Percentiles rank a stretch among this genome's conserved stretches.
phyloP scores from a whole-genome alignment of 1,284 basidiomycete species.

The Apiotrichum sp. region DNA sequence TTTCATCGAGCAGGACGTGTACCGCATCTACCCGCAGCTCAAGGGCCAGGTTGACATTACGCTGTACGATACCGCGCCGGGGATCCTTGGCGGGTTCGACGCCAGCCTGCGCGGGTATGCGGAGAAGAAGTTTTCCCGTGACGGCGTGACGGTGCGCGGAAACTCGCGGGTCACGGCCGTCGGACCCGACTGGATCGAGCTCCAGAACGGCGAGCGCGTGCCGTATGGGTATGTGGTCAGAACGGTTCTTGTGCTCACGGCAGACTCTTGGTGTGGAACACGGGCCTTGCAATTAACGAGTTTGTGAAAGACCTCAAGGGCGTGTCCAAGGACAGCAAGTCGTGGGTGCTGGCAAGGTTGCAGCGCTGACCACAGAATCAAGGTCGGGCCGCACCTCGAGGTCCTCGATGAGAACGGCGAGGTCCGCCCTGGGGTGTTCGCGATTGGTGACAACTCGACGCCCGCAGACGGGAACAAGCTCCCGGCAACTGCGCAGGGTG shows the following conservation, averaged over 20 bases:
- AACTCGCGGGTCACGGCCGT: constrained; percentile 75
- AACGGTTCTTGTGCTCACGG: background rate
- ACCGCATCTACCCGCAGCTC: constrained; percentile 57
- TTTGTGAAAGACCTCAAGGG: constrained; percentile 59
- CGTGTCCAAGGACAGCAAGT: constrained; percentile 59
- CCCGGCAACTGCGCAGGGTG: constrained; percentile 70
- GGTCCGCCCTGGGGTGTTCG: constrained; percentile 67
- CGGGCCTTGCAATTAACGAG: constrained; percentile 73
- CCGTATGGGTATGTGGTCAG: no score
- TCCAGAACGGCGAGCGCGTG: constrained; percentile 27
- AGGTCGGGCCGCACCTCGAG: constrained; percentile 60
- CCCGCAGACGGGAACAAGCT: constrained; percentile 57
- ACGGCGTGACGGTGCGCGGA: constrained; percentile 69
- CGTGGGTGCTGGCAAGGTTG: constrained; percentile 46
- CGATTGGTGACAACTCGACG: constrained; percentile 71
- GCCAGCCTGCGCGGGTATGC: constrained; percentile 57
- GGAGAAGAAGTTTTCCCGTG: constrained; percentile 64
- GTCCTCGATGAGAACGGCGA: constrained; percentile 55
- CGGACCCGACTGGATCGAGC: constrained; percentile 52
- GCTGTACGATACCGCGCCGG: constrained; percentile 72
- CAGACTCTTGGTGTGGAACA: constrained; percentile 78
- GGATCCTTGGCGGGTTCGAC: constrained; percentile 75
- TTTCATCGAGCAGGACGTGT: constrained; percentile 32
- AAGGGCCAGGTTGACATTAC: constrained; percentile 62
- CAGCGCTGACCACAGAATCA: constrained; percentile 47